A percentile compares a stretch with the other conserved stretches of the same genome.
Conservation (phyloP, 208 protist species). For the Leishmania gerbilli region DNA sequence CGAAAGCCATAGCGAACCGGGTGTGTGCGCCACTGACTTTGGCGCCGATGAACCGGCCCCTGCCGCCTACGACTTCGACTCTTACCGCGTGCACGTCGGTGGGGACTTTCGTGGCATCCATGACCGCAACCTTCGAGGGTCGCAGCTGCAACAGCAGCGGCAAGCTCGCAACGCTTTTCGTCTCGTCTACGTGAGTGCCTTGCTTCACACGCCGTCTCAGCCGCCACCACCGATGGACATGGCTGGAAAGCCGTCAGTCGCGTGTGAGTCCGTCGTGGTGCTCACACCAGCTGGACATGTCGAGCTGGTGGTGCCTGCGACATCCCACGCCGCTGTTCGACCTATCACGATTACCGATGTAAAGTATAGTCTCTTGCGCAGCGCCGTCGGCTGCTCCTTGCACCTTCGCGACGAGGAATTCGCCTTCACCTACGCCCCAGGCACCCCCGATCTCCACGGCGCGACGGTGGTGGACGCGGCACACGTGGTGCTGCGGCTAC, state of each 20-base stretch:
- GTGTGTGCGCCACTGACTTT: neutral
- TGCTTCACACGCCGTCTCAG: constrained; percentile 2
- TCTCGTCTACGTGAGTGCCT: constrained; percentile 3
- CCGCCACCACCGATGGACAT: neutral
- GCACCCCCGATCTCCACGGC: constrained; percentile 31
- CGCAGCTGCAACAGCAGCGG: neutral
- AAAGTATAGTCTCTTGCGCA: constrained; percentile 45
- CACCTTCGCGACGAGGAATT: constrained; percentile 33
- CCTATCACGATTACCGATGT: constrained; percentile 50
- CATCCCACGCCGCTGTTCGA: neutral
- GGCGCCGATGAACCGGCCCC: neutral
- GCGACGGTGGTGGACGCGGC: constrained; percentile 17
- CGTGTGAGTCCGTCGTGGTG: constrained; percentile 40
- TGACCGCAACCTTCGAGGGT: neutral
- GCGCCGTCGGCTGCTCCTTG: constrained; percentile 47
- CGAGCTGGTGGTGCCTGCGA: constrained; percentile 33
- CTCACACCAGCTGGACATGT: constrained; percentile 48
- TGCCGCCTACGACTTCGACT: neutral
- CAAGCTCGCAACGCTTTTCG: neutral
- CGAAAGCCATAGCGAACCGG: neutral
- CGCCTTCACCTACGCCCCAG: constrained; percentile 42
- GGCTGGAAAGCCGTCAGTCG: neutral
- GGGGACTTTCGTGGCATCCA: neutral
- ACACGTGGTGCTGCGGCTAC: constrained; percentile 42
- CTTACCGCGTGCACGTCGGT: neutral